Evolutionary conservation across 2,329 filamentous ascomycete species (phyloP), one percentile per base, ranked within the genome.

Genomic region (Clonostachys sp.): DNA sequence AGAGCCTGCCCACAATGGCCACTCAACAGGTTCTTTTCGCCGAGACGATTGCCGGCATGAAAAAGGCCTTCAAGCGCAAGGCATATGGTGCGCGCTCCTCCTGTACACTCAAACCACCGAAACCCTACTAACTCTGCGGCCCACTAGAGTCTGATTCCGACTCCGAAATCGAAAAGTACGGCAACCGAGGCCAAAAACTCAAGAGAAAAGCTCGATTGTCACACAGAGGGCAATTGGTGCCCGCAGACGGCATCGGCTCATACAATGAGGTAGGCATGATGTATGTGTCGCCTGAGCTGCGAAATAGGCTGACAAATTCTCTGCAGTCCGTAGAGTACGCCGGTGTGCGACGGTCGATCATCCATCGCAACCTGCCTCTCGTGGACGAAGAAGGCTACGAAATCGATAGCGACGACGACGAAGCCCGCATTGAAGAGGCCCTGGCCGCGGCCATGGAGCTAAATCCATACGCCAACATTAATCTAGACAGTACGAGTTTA

Each of bases 371-470:
- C 56, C 86, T 86, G 6, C 78, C 81, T 12, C 73, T 88, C 42
- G 72, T 88, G 54, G 88, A 92, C 66, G 83, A 89, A 42, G 87
- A 92, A 56, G 88, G 88, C 52, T 90, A 87, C 61, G 83, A 89
- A 52, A 72, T 90, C 47, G 84, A 89, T 40, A 86, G 81, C 60
- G 83, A 85, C 51, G 85, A 89, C 50, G 84, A 88, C 51, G 80
- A 87, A 48, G 80, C 84, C 40, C 77, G 75, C 48, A 64, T 81
- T 18, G 76, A 77, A 52, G 80, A 84, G 44, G 83, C 83, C 40
- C 70, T 80, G 44, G 74, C 80, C 42, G 69, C 78, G 5, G 82
- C 83, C n/a, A 77, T 83, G 35, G 83, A 88, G 53, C 76, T 85
- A 45, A 84, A 94, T 56, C 87, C 88, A 0, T 94, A 91, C 60